Base-by-base conservation (phyloP, 805 yeast species). In the Starmera dryadoides region DNA sequence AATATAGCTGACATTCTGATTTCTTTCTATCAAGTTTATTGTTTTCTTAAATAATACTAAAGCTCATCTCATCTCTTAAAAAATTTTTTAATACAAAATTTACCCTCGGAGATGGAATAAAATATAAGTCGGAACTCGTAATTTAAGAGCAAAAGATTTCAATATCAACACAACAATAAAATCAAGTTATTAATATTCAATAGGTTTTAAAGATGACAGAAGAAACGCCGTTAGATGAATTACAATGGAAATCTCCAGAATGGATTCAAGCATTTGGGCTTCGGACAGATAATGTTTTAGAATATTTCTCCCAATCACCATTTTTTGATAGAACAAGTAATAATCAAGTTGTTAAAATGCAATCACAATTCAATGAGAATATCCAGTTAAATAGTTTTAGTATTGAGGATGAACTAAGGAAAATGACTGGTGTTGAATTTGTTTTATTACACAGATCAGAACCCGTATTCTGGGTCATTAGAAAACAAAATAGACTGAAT, bases 211-310 rank as follows among this genome's bases (percentile, higher is more conserved):
- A 8, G 28, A 49, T 50, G 55, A 26, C 51, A 1, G 50, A 50
- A 1, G 38, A 38, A 5, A 49, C 69, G 36, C 68, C 69, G 23
- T 66, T 89, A 21, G 97, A 89, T 55, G 97, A 91, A 53, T 71
- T 93, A 32, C 98, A 89, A 59, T 93, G 98, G 98, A 77, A 89
- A 48, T 82, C 93, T 4, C 98, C 98, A 1, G 98, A 93, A 60
- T 93, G 96, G 94, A 87, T 93, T 46, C 95, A 88, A 56, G 75
- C 81, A 38, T 80, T 79, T 57, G 97, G 96, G 0, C 73, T 93
- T 19, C 72, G 88, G 34, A 84, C 95, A 0, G 95, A 81, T 38
- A 93, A 89, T 55, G 96, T 93, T 1, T 71, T 93, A 17, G 98
- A 93, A 43, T 93, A 93, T 62, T 89, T 93, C 55, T 69, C 96